phyloP scores from a whole-genome alignment of 352 stramenopile species.

The Phytophthora ohioensis region DNA sequence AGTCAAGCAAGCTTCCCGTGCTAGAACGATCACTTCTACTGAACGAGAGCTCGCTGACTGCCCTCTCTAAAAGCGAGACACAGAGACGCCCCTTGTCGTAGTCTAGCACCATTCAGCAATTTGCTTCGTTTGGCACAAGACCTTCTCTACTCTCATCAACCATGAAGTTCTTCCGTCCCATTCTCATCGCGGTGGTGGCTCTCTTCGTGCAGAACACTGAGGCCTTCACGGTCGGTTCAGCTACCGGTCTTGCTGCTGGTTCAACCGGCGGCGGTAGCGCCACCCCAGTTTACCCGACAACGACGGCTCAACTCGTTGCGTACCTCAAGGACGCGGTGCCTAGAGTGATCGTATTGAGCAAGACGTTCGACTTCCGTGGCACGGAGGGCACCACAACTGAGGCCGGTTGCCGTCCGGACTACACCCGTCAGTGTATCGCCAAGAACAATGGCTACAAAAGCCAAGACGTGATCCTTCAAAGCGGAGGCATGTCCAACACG shows the following conservation, averaged over 20 bases:
- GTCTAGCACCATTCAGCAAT: conserved; percentile 23
- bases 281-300: conserved; percentile 44
- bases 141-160: background rate
- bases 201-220: conserved; percentile 27
- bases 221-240: conserved; percentile 37
- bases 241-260: conserved; percentile 39
- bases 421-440: conserved; percentile 37
- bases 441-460: conserved; percentile 55
- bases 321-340: conserved; percentile 40
- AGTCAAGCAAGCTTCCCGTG: conserved; percentile 20
- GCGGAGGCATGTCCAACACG: conserved; percentile 34
- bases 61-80: conserved; percentile 27
- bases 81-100: background rate
- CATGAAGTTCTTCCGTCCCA: conserved; percentile 37
- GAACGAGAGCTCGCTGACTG: background rate
- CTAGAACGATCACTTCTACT: conserved; percentile 24
- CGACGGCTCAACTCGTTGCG: conserved; percentile 41
- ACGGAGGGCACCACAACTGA: conserved; percentile 54
- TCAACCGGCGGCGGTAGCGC: conserved; percentile 48
- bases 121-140: conserved; percentile 16
- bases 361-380: conserved; percentile 50
- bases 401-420: conserved; percentile 46
- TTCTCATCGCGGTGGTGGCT: conserved; percentile 33
- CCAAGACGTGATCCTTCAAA: conserved; percentile 48
- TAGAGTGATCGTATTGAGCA: conserved; percentile 50